phyloP scores from a whole-genome alignment of 2,329 filamentous ascomycete species.

The Pyrenophora graminea region DNA sequence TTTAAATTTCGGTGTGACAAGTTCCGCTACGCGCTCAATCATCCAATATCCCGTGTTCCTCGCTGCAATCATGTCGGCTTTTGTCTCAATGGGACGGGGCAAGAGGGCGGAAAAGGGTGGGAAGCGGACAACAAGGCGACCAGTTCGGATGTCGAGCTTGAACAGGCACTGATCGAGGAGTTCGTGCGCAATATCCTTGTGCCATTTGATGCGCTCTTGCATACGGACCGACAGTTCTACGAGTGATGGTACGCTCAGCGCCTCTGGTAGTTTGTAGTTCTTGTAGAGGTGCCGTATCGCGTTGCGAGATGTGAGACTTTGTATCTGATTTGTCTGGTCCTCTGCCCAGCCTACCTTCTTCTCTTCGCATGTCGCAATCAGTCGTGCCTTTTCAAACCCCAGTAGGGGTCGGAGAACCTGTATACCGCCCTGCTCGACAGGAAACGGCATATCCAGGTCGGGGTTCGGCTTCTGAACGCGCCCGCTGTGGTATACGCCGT shows the following conservation, averaged over 20 bases:
- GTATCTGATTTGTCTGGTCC: conserved; percentile 80
- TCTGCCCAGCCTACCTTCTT: conserved; percentile 75
- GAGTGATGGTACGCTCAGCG: conserved; percentile 66
- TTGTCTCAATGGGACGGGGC: conserved; percentile 15
- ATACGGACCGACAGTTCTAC: conserved; percentile 55
- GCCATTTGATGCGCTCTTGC: conserved; percentile 56
- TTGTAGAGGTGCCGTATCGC: conserved; percentile 71
- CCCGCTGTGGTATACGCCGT: conserved; percentile 63
- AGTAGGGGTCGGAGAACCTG: conserved; percentile 71
- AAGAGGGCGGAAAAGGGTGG: conserved; percentile 31
- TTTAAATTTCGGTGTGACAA: conserved; percentile 55
- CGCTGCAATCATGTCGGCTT: conserved; percentile 23
- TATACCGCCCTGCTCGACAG: conserved; percentile 68
- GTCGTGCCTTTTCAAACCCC: conserved; percentile 69
- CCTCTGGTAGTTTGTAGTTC: conserved; percentile 65
- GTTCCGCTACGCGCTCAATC: conserved; percentile 54
- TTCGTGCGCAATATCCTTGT: conserved; percentile 58
- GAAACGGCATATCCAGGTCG: conserved; percentile 32
- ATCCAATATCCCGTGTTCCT: conserved; percentile 48
- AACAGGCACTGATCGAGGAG: conserved; percentile 57
- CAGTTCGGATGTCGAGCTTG: conserved; percentile 49
- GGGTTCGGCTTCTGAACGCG: conserved; percentile 12
- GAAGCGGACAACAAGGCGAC: conserved; percentile 39
- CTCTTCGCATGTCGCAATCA: conserved; percentile 76
- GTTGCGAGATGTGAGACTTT: conserved; percentile 78